These are phyloP conservation scores for Irpex sp. DNA, from an alignment of 1,284 basidiomycete genomes.

Conservation along the genomic window DNA sequence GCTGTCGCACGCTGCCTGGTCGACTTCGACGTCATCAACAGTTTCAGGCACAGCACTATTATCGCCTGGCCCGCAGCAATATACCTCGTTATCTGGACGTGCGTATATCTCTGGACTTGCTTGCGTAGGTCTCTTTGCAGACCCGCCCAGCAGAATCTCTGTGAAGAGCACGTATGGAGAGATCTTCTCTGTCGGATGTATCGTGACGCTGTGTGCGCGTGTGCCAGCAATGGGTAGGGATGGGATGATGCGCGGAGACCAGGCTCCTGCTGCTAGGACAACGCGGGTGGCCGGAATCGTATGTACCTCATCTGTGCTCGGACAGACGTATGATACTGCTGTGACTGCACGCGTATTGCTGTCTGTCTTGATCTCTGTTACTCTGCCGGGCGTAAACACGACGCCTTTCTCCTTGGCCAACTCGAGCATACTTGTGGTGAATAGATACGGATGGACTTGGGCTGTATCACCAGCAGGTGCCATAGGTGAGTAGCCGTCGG, in stretches of 20 bases:
- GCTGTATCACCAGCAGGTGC: slow-evolving; percentile 61
- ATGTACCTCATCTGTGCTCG: slow-evolving; percentile 25
- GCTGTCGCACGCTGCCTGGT: slow-evolving; percentile 48
- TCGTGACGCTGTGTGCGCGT: slow-evolving; percentile 68
- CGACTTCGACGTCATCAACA: slow-evolving; percentile 60
- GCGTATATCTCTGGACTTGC: slow-evolving; percentile 68
- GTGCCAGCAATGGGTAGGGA: slow-evolving; percentile 53
- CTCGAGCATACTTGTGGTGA: slow-evolving; percentile 76
- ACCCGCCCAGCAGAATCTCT: slow-evolving; percentile 36
- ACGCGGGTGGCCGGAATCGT: slow-evolving; percentile 58
- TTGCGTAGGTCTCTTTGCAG: slow-evolving; percentile 5
- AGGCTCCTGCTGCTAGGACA: slow-evolving; percentile 81
- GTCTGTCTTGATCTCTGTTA: slow-evolving; percentile 36
- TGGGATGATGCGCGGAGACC: slow-evolving; percentile 65
- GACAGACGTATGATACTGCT: slow-evolving; percentile 48
- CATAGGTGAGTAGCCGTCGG: slow-evolving; percentile 59
- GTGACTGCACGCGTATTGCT: slow-evolving; percentile 37
- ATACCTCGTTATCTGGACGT: slow-evolving; percentile 64
- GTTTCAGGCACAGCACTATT: slow-evolving; percentile 50
- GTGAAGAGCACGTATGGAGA: slow-evolving; percentile 68
- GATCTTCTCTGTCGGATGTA: slow-evolving; percentile 43
- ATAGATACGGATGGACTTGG: slow-evolving; percentile 79
- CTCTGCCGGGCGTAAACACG: slow-evolving; percentile 40
- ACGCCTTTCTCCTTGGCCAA: slow-evolving; percentile 58
- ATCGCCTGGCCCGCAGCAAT: slow-evolving; percentile 68